Evolutionary conservation across 164 flowering plant species (phyloP).

Genomic region (Dillenia turbinata): DNA sequence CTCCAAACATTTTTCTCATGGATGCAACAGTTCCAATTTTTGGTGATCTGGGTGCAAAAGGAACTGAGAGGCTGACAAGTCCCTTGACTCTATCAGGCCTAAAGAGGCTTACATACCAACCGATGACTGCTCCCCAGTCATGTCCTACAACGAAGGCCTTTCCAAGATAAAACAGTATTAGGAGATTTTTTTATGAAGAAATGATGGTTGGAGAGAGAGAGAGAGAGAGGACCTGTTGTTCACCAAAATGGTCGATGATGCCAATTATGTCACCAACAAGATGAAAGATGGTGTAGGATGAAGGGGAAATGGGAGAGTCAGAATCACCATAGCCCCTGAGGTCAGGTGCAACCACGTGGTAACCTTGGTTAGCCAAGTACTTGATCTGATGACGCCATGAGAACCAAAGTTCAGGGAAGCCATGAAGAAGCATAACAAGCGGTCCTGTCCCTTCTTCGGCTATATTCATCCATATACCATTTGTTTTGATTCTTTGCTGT

Average conservation of each 20-base stretch:
- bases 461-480: constrained; percentile 47
- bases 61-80: constrained; percentile 20
- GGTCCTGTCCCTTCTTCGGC: constrained; percentile 50
- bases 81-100: constrained; percentile 40
- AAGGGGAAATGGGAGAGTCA: constrained; percentile 29
- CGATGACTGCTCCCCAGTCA: constrained; percentile 40
- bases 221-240: constrained; percentile 5
- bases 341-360: constrained; percentile 50
- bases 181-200: background rate
- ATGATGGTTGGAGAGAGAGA: constrained; percentile 17
- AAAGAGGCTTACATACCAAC: constrained; percentile 32
- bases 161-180: background rate
- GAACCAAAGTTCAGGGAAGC: constrained; percentile 51
- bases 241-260: constrained; percentile 9
- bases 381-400: constrained; percentile 51
- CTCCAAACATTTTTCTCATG: constrained; percentile 17
- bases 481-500: constrained; percentile 25
- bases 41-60: constrained; percentile 16
- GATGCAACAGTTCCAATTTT: constrained; percentile 2
- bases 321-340: constrained; percentile 51
- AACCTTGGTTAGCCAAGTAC: constrained; percentile 30
- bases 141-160: constrained; percentile 41
- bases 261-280: constrained; percentile 15
- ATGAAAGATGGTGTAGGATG: constrained; percentile 35
- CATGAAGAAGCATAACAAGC: constrained; percentile 42